Evolutionary conservation across 257 asterid species (phyloP), one percentile per base, ranked within the genome.

Genomic region (Petrea volubilis): DNA sequence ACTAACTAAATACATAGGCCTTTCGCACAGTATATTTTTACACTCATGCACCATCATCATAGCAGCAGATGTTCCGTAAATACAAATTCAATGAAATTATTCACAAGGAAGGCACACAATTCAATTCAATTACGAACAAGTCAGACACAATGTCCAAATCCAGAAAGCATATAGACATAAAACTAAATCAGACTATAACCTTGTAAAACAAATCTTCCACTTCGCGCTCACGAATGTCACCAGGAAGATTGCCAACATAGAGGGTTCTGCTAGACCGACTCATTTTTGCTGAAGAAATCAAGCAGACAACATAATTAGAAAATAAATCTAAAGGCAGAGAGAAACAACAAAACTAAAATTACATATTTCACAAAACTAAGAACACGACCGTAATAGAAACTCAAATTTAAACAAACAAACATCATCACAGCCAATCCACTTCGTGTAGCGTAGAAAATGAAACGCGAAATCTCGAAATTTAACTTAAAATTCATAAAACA

Each of bases 231-330:
- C 98, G 96, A 62, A 88, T 85, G 78, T 92, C 98, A 17, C 98
- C 98, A 3, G 98, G 99, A 77, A 95, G 99, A 84, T 95, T 95
- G 40, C 99, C 99, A 12, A 95, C 97, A 33, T 95, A 92, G 47
- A 95, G 92, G 27, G 99, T 95, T 84, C 96, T 87, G 81, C 97
- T 90, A 8, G 99, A 84, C 40, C 98, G 97, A 81, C 99, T 95
- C 99, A 95, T 95, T 69, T 62, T 89, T 72, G 80, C 84, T 72
- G 27, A 28, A 65, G 6, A 69, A 47, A 49, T 47, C 56, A 70
- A 33, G 44, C 44, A 56, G 3, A 58, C 23, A 10, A 36, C 12
- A 50, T 2, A 3, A 31, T 28, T 28, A 25, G 9, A 43, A 62
- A 25, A 62, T 46, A 29, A 18, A 46, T 25, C 3, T 6, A 59